Evolutionary conservation across 2,329 filamentous ascomycete species (phyloP).

Genomic region (Fusarium caatingaense): DNA sequence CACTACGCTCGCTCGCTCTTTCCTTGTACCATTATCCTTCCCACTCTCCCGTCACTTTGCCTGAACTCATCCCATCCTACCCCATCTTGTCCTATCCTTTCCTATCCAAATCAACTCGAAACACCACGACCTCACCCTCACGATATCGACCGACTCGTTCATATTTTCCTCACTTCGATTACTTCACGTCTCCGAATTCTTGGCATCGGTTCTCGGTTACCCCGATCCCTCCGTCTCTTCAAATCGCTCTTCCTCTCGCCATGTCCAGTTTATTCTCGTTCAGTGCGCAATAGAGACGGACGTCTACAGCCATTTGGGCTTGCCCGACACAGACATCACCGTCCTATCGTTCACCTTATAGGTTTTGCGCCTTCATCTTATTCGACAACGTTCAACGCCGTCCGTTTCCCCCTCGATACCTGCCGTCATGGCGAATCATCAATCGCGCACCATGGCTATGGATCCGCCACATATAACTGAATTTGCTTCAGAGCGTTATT

Average conservation of each 20-base stretch:
- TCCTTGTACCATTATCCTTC: conserved; percentile 42
- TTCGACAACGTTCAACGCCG: conserved; percentile 16
- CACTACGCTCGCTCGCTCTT: conserved; percentile 38
- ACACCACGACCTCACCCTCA: conserved; percentile 42
- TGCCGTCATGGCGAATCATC: conserved; percentile 50
- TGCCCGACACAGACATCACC: conserved; percentile 43
- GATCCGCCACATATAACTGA: conserved; percentile 73
- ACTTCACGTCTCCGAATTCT: conserved; percentile 12
- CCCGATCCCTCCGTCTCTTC: conserved; percentile 32
- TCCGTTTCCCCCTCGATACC: conserved; percentile 37
- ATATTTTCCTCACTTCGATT: conserved; percentile 9
- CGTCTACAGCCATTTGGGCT: conserved; percentile 45
- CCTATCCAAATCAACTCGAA: conserved; percentile 38
- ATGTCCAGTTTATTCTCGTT: conserved; percentile 48
- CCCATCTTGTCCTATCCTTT: conserved; percentile 23
- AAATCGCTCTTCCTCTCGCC: conserved; percentile 34
- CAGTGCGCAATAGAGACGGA: conserved; percentile 52
- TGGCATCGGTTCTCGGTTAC: conserved; percentile 19
- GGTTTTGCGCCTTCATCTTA: conserved; percentile 6
- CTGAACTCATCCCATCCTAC: conserved; percentile 37
- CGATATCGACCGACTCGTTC: conserved; percentile 34
- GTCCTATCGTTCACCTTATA: conserved; percentile 24
- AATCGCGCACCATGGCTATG: conserved; percentile 57
- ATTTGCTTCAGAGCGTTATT: conserved; percentile 74
- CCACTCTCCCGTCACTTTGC: conserved; percentile 40